Percentiles rank a stretch among this genome's conserved stretches.
These are phyloP conservation scores for Talaromyces islandicus DNA, from an alignment of 2,329 filamentous ascomycete genomes.

Conservation along the genomic window DNA sequence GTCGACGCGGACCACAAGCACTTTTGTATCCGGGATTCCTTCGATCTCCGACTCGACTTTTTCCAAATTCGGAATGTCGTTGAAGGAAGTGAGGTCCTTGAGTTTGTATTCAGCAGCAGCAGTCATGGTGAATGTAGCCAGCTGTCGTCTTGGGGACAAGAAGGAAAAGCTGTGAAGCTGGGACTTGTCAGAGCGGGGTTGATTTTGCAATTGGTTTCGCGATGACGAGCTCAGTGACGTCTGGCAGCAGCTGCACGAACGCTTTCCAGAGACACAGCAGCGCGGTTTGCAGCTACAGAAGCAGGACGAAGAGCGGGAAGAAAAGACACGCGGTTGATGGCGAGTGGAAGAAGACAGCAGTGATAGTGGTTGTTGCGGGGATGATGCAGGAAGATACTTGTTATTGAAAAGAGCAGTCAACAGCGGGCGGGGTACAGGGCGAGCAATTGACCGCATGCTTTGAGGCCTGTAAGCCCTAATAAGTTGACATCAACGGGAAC, in stretches of 20 bases:
- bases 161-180: background rate
- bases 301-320: background rate
- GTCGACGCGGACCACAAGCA: slow-evolving; percentile 74
- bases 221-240: background rate
- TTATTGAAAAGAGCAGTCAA: background rate
- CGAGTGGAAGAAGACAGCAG: background rate
- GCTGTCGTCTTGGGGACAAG: slow-evolving; percentile 3
- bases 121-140: slow-evolving; percentile 23
- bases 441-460: background rate
- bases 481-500: background rate
- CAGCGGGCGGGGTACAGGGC: background rate
- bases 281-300: slow-evolving; percentile 8
- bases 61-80: slow-evolving; percentile 66
- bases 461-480: background rate
- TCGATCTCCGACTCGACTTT: slow-evolving; percentile 90
- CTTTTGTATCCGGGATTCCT: slow-evolving; percentile 77
- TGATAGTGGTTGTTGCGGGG: background rate
- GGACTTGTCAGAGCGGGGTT: background rate
- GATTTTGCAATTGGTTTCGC: background rate
- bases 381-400: background rate
- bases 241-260: slow-evolving; percentile 5
- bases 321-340: background rate
- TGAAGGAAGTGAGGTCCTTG: slow-evolving; percentile 67
- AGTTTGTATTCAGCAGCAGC: slow-evolving; percentile 44
- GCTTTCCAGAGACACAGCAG: slow-evolving; percentile 5